Evolutionary conservation across 176 grass and related monocot genomes (phyloP).

Genomic region (Ananas comosus): DNA sequence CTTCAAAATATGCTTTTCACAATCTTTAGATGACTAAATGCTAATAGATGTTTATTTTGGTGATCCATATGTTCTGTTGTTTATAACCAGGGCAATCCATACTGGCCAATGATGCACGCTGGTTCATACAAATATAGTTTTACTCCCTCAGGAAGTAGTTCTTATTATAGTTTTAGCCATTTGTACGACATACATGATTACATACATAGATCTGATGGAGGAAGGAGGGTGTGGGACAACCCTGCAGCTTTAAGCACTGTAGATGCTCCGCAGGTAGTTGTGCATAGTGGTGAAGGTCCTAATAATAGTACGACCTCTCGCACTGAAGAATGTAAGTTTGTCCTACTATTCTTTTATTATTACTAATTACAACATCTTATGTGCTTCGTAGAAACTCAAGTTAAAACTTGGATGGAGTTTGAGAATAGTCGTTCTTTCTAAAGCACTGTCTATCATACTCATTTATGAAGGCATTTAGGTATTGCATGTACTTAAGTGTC

Average conservation of each 20-base stretch:
- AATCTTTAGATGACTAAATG: not conserved
- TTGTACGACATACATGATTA: conserved; percentile 66
- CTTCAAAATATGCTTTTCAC: not conserved
- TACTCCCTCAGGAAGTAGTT: conserved; percentile 52
- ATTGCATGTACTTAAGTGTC: no score
- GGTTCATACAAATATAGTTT: conserved; percentile 86
- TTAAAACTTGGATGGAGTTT: not conserved
- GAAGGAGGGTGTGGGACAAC: conserved; percentile 64
- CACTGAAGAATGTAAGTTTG: conserved; percentile 67
- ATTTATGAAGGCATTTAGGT: no score
- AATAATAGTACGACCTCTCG: conserved; percentile 36
- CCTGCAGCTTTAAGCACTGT: conserved; percentile 41
- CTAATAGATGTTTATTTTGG: not conserved
- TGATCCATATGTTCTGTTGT: conserved; percentile 10
- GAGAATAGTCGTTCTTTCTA: not conserved
- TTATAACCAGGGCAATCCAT: conserved; percentile 57
- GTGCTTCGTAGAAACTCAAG: not conserved
- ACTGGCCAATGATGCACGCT: conserved; percentile 90
- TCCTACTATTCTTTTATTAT: conserved; percentile 2
- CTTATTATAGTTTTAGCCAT: conserved; percentile 61
- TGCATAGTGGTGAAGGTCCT: conserved; percentile 30
- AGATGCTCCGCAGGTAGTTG: conserved; percentile 29
- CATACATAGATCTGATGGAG: conserved; percentile 59
- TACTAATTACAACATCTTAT: not conserved
- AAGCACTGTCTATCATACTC: no score